Conservation (phyloP, 2,329 filamentous ascomycete species). For the Epichloe gansuensis region DNA sequence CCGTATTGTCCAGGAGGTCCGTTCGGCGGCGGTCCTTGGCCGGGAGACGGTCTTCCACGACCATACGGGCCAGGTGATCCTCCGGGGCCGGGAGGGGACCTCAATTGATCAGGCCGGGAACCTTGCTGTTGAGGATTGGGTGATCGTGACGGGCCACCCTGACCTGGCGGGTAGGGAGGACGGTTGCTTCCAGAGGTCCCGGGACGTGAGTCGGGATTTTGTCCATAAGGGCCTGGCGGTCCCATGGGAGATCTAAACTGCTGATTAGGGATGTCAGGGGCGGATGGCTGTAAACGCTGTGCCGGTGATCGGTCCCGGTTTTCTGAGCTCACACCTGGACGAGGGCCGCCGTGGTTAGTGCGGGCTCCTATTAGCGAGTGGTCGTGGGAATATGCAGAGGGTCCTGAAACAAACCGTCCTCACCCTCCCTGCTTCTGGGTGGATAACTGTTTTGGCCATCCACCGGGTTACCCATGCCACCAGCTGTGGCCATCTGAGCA, state of each 20-base stretch:
- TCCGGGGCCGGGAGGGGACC: constrained; percentile 5
- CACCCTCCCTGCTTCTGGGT: constrained; percentile 19
- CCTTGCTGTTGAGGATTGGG: constrained; percentile 18
- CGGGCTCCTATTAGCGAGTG: constrained; percentile 33
- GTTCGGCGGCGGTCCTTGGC: constrained; percentile 8
- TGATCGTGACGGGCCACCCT: constrained; percentile 13
- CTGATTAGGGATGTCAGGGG: constrained; percentile 27
- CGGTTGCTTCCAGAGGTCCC: constrained; percentile 21
- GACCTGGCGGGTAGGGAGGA: constrained; percentile 17
- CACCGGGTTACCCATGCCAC: constrained; percentile 35
- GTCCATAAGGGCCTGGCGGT: constrained; percentile 20
- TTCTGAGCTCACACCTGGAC: constrained; percentile 37
- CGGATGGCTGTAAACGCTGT: constrained; percentile 26
- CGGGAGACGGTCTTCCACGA: constrained; percentile 11
- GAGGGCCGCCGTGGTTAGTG: constrained; percentile 43
- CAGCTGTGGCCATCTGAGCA: constrained; percentile 63
- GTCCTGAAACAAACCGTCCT: constrained; percentile 26
- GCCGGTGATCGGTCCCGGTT: constrained; percentile 22
- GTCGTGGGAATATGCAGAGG: constrained; percentile 39
- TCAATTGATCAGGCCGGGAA: constrained; percentile 14
- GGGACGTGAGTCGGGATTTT: constrained; percentile 19
- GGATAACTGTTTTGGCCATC: constrained; percentile 19
- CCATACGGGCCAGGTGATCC: constrained; percentile 12
- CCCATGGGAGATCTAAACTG: constrained; percentile 34
- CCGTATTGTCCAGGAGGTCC: constrained; percentile 10